A percentile compares a stretch with the other conserved stretches of the same genome.
These are phyloP conservation scores for Tolypocladium guangdongense DNA, from an alignment of 2,329 filamentous ascomycete species.

Conservation along the genomic window DNA sequence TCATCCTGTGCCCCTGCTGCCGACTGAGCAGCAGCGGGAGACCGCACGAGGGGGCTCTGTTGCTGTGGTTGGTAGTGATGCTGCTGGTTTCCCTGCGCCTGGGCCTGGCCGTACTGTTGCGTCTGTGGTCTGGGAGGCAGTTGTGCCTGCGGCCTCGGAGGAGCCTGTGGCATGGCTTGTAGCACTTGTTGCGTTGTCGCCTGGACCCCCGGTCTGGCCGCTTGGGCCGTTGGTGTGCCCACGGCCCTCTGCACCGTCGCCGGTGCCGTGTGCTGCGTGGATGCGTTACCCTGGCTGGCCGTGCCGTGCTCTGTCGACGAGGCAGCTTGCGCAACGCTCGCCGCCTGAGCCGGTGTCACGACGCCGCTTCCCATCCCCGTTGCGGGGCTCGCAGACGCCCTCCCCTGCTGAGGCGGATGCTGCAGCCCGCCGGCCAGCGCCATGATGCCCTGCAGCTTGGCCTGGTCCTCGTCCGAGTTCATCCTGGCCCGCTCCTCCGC, in stretches of 20 bases:
- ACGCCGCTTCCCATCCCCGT: slow-evolving; percentile 16
- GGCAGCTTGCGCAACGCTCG: slow-evolving; percentile 13
- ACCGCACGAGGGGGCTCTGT: neutral
- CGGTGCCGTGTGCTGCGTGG: slow-evolving; percentile 7
- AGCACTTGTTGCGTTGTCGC: slow-evolving; percentile 19
- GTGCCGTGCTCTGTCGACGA: slow-evolving; percentile 6
- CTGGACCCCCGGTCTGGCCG: slow-evolving; percentile 11
- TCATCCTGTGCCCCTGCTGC: neutral
- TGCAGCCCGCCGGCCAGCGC: slow-evolving; percentile 42
- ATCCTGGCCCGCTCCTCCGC: slow-evolving; percentile 51
- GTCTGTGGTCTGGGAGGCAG: slow-evolving; percentile 18
- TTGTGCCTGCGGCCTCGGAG: slow-evolving; percentile 16
- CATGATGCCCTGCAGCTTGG: slow-evolving; percentile 49
- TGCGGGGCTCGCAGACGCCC: slow-evolving; percentile 12
- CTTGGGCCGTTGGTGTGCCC: slow-evolving; percentile 13
- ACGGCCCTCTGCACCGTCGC: slow-evolving; percentile 1
- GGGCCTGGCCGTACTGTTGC: slow-evolving; percentile 7
- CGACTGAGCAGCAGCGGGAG: slow-evolving; percentile 2
- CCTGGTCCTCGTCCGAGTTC: slow-evolving; percentile 48
- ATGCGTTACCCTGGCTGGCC: slow-evolving; percentile 2
- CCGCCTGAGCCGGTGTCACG: slow-evolving; percentile 22
- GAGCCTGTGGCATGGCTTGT: slow-evolving; percentile 16
- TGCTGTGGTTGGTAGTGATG: slow-evolving; percentile 9
- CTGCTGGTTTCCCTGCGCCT: slow-evolving; percentile 8
- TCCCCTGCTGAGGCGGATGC: slow-evolving; percentile 21